These are phyloP conservation scores for Drosera spatulata DNA, from an alignment of 179 eudicot genomes.

Conservation along the genomic window DNA sequence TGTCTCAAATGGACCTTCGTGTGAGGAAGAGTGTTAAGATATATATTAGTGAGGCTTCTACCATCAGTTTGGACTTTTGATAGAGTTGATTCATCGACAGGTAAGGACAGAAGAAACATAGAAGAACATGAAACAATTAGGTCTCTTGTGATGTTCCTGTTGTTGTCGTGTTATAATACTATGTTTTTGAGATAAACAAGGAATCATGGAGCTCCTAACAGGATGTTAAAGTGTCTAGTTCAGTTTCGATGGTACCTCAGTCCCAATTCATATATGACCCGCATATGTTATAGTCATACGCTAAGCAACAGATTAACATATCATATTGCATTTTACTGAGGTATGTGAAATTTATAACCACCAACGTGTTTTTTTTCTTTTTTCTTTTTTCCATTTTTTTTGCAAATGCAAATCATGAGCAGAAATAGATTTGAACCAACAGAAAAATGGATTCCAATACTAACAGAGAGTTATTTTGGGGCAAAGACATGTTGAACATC, in stretches of 20 bases:
- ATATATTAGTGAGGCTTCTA: no score
- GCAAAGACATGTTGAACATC: no score
- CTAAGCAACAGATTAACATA: background rate
- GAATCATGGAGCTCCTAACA: slow-evolving; percentile 6
- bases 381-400: no score
- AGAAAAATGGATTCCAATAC: no score
- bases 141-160: slow-evolving; percentile 20
- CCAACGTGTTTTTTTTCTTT: no score
- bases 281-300: background rate
- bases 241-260: background rate
- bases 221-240: background rate
- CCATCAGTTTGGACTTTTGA: no score
- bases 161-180: slow-evolving; percentile 1
- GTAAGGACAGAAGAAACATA: slow-evolving; percentile 30
- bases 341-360: no score
- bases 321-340: background rate
- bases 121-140: slow-evolving; percentile 27
- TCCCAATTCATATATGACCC: background rate
- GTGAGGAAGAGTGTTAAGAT: no score
- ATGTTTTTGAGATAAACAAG: slow-evolving; percentile 7
- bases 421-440: no score
- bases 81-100: background rate
- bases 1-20: no score
- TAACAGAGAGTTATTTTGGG: no score
- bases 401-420: no score